Conservation (phyloP, 1,139 yeast species). For the Suhomyces anneliseae region DNA sequence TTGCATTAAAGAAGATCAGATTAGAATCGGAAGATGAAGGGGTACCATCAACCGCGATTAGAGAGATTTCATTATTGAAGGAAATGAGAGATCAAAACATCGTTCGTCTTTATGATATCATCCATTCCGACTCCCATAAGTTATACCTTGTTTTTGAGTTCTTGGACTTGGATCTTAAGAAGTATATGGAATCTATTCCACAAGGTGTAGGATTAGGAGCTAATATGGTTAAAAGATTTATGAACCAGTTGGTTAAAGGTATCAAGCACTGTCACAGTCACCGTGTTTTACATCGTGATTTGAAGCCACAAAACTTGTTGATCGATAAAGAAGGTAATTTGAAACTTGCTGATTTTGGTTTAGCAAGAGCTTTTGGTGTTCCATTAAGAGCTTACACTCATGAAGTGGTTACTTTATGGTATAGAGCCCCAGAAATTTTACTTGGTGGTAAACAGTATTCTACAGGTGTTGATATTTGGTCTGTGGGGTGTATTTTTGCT, state of each 20-base stretch:
- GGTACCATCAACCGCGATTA: conserved; percentile 95
- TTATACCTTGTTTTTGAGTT: conserved; percentile 91
- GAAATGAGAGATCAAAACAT: conserved; percentile 93
- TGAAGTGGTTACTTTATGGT: conserved; percentile 98
- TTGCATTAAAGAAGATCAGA: conserved; percentile 92
- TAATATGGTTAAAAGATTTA: conserved; percentile 86
- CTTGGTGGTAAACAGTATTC: conserved; percentile 97
- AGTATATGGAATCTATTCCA: conserved; percentile 95
- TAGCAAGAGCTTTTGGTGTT: conserved; percentile 96
- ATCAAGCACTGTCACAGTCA: conserved; percentile 95
- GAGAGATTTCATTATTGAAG: conserved; percentile 91
- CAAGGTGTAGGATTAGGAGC: conserved; percentile 88
- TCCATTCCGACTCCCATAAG: conserved; percentile 95
- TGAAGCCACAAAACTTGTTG: conserved; percentile 92
- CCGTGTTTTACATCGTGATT: conserved; percentile 90
- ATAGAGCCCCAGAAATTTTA: conserved; percentile 93
- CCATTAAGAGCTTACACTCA: conserved; percentile 96
- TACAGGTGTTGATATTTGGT: conserved; percentile 99
- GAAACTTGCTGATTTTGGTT: conserved; percentile 94
- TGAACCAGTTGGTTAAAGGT: conserved; percentile 91
- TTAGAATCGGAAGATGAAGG: conserved; percentile 98
- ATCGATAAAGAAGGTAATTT: conserved; percentile 94
- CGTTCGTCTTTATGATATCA: conserved; percentile 87
- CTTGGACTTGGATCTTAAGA: conserved; percentile 89
- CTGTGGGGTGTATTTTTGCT: conserved; percentile 96